Evolutionary conservation across 495 filamentous ascomycete genomes (phyloP).

Genomic region (Neurospora sp.): DNA sequence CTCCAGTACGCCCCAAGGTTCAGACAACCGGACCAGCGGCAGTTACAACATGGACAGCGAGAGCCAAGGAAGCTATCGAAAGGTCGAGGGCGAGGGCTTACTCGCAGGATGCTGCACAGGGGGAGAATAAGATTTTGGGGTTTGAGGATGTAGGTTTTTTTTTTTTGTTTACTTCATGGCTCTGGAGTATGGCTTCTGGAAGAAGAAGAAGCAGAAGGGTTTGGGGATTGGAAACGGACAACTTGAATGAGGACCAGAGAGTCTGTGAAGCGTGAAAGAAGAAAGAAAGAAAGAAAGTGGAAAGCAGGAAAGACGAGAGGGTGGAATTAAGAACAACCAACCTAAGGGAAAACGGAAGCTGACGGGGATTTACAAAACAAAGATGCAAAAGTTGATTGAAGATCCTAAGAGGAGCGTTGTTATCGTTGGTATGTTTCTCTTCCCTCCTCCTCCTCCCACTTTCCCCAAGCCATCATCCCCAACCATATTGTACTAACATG

Average conservation of each 20-base stretch:
- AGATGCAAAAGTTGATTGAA: constrained; percentile 12
- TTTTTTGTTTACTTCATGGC: no score
- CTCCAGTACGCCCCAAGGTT: not conserved
- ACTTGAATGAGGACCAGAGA: no score
- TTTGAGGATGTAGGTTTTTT: constrained; percentile 33
- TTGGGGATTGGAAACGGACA: no score
- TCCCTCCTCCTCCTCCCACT: not conserved
- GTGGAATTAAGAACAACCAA: no score
- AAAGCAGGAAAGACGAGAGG: not conserved
- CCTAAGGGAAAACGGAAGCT: not conserved
- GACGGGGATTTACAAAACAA: not conserved
- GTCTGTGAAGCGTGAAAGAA: no score
- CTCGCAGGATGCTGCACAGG: not conserved
- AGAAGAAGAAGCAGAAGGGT: no score
- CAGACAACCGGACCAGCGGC: not conserved
- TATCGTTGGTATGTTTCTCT: constrained; percentile 16
- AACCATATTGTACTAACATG: not conserved
- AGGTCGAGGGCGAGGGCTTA: not conserved
- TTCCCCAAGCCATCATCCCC: no score
- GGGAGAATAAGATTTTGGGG: constrained; percentile 31
- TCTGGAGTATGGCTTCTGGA: no score
- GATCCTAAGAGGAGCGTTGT: constrained; percentile 4
- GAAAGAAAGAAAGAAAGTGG: not conserved
- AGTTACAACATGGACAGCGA: not conserved
- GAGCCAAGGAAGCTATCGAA: not conserved